Evolutionary conservation across 2,329 filamentous ascomycete species (phyloP).

Genomic region (Xylariaceae sp.): DNA sequence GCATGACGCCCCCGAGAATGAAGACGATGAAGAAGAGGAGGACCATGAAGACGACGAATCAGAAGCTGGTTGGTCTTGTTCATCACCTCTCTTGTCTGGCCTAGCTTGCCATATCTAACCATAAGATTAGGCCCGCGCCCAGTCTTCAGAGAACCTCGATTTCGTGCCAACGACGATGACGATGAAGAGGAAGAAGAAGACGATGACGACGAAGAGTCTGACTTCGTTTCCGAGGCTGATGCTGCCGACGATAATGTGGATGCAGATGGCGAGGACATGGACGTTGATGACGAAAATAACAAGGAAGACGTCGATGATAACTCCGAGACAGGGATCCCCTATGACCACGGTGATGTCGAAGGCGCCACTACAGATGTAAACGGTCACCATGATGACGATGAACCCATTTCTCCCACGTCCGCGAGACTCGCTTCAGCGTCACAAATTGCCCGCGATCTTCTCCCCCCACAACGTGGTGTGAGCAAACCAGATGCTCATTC

Average conservation of each 20-base stretch:
- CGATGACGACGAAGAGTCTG: constrained; percentile 30
- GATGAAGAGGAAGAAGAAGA: background rate
- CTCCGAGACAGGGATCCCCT: background rate
- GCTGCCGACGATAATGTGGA: constrained; percentile 22
- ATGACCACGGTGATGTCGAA: background rate
- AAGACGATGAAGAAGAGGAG: constrained; percentile 24
- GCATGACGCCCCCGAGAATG: constrained; percentile 28
- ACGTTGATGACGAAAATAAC: constrained; percentile 7
- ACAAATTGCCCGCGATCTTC: constrained; percentile 65
- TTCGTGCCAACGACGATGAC: no score
- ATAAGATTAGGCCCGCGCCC: no score
- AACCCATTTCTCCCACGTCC: constrained; percentile 37
- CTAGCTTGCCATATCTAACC: no score
- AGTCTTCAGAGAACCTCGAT: no score
- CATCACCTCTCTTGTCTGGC: constrained; percentile 27
- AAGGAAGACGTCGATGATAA: background rate
- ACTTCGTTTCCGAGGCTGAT: constrained; percentile 27
- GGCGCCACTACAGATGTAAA: background rate
- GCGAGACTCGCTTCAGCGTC: constrained; percentile 55
- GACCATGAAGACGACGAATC: constrained; percentile 33
- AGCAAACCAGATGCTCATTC: constrained; percentile 69
- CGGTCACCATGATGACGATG: constrained; percentile 27
- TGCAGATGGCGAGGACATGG: constrained; percentile 25
- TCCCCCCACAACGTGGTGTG: constrained; percentile 63
- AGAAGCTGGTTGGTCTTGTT: constrained; percentile 24